Conservation (phyloP, 2,329 filamentous ascomycete genomes). For the Apiospora phragmitis region DNA sequence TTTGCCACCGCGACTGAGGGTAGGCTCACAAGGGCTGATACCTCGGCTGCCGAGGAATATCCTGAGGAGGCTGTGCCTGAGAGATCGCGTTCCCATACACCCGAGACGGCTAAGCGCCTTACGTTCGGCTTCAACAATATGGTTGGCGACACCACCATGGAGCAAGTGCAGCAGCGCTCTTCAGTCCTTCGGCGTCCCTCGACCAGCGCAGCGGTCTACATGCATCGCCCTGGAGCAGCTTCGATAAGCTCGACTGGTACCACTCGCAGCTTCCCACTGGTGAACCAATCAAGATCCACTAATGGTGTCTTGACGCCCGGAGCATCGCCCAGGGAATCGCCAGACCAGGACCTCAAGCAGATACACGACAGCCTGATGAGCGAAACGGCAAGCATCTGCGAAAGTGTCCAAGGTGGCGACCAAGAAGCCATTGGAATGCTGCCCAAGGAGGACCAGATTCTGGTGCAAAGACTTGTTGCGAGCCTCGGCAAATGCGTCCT, state of each 20-base stretch:
- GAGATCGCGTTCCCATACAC: constrained; percentile 31
- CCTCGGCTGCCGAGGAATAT: constrained; percentile 22
- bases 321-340: constrained; percentile 49
- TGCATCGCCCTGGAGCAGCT: constrained; percentile 57
- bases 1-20: constrained; percentile 60
- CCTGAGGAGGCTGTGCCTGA: constrained; percentile 24
- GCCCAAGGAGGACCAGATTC: constrained; percentile 56
- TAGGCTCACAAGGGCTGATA: constrained; percentile 26
- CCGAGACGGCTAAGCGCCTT: constrained; percentile 30
- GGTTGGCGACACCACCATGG: constrained; percentile 24
- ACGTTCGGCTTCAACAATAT: constrained; percentile 23
- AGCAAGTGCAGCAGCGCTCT: constrained; percentile 25
- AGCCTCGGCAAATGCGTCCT: constrained; percentile 62
- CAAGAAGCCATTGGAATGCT: constrained; percentile 47
- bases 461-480: constrained; percentile 61
- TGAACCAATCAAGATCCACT: constrained; percentile 51
- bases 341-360: constrained; percentile 48
- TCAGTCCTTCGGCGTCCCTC: constrained; percentile 45
- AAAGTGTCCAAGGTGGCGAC: constrained; percentile 27
- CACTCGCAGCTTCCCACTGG: constrained; percentile 61
- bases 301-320: constrained; percentile 48
- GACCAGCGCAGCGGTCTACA: constrained; percentile 38
- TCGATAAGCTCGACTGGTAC: constrained; percentile 61
- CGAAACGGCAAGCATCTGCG: constrained; percentile 45
- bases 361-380: constrained; percentile 50